phyloP scores from a whole-genome alignment of 352 stramenopile genomes.

The Pythium dissotocum region DNA sequence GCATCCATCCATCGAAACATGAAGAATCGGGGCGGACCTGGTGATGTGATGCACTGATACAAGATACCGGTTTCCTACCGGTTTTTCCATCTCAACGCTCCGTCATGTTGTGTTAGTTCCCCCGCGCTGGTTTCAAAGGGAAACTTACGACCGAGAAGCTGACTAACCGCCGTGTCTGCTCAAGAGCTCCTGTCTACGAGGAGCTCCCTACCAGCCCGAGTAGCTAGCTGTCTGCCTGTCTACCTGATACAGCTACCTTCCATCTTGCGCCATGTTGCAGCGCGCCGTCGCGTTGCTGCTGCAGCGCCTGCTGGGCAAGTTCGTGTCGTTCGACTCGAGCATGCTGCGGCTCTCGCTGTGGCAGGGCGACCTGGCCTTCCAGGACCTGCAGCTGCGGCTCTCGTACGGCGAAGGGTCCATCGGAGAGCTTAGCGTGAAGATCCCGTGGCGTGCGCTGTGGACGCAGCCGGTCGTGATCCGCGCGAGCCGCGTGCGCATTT shows the following conservation, averaged over 20 bases:
- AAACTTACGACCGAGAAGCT: constrained; percentile 13
- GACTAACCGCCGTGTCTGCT: not conserved
- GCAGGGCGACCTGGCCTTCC: constrained; percentile 85
- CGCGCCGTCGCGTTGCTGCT: constrained; percentile 80
- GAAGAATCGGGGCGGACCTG: not conserved
- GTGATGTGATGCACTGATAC: not conserved
- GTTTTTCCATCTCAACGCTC: constrained; percentile 12
- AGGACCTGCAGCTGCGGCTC: constrained; percentile 76
- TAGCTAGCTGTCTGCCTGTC: not conserved
- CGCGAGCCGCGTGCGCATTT: constrained; percentile 69
- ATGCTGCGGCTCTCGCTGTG: constrained; percentile 86
- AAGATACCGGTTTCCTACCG: constrained; percentile 13
- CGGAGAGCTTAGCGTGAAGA: constrained; percentile 77
- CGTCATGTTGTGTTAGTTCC: constrained; percentile 12
- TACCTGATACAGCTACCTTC: not conserved
- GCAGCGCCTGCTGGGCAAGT: constrained; percentile 86
- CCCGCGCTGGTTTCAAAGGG: constrained; percentile 21
- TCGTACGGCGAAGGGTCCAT: constrained; percentile 80
- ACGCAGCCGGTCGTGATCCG: constrained; percentile 82
- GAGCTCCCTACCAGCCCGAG: not conserved
- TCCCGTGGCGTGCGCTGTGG: constrained; percentile 84
- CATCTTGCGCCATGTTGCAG: constrained; percentile 64
- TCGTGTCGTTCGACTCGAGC: constrained; percentile 85
- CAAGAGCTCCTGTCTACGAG: not conserved
- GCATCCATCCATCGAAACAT: no score